These are phyloP conservation scores for Lachnellula cervina DNA, from an alignment of 2,329 filamentous ascomycete genomes.

Conservation along the genomic window DNA sequence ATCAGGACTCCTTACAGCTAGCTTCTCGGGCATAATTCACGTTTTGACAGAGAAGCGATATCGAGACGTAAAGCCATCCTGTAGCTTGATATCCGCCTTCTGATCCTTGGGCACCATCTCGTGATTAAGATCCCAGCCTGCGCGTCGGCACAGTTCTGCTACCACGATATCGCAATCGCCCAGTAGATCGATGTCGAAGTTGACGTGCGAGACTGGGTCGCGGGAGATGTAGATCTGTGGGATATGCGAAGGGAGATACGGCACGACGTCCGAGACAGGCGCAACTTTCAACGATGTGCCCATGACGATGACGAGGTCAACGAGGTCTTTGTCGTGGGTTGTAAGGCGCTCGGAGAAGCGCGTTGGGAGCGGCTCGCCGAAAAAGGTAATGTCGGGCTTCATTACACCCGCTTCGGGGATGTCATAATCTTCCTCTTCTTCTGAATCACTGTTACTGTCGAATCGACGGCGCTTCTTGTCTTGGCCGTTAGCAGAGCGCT, in stretches of 20 bases:
- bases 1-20: background rate
- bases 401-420: conserved; percentile 72
- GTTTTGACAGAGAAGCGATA: conserved; percentile 36
- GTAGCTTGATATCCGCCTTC: conserved; percentile 49
- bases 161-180: conserved; percentile 92
- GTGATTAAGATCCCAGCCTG: conserved; percentile 75
- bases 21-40: background rate
- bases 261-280: conserved; percentile 87
- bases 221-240: conserved; percentile 89
- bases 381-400: conserved; percentile 98
- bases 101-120: conserved; percentile 74
- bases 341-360: conserved; percentile 76
- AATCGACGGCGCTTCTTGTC: conserved; percentile 36
- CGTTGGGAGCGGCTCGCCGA: conserved; percentile 83
- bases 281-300: conserved; percentile 94
- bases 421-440: conserved; percentile 56
- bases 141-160: conserved; percentile 74
- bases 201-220: conserved; percentile 79
- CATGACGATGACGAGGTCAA: conserved; percentile 91
- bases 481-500: conserved; percentile 48
- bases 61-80: conserved; percentile 43
- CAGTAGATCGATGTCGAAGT: conserved; percentile 95
- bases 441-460: conserved; percentile 26
- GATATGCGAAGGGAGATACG: conserved; percentile 70
- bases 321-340: conserved; percentile 72